These are phyloP conservation scores for Pleurotus eryngii DNA, from an alignment of 768 basidiomycete species.

Conservation along the genomic window DNA sequence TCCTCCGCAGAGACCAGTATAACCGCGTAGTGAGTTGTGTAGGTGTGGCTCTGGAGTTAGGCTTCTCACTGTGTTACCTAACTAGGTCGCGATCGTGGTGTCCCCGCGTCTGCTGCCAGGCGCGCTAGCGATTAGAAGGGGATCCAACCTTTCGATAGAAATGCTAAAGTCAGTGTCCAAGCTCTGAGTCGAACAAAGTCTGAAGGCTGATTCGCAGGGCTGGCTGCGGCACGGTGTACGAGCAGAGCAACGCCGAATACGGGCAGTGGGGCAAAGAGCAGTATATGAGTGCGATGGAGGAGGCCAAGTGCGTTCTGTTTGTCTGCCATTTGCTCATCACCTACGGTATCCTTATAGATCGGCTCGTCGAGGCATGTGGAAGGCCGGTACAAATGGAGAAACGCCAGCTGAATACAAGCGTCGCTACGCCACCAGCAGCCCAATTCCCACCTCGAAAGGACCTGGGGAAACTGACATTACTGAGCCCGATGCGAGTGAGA, in stretches of 20 bases:
- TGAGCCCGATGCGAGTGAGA: too few species aligned
- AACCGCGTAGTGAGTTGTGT: constrained; percentile 59
- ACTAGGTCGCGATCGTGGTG: constrained; percentile 64
- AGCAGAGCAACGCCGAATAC: constrained; percentile 75
- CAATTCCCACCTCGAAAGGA: background rate
- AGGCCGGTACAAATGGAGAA: constrained; percentile 47
- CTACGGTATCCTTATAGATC: constrained; percentile 33
- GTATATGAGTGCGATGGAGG: constrained; percentile 57
- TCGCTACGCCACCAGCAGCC: constrained; percentile 36
- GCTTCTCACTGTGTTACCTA: background rate
- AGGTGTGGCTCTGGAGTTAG: background rate
- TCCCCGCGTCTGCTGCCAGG: constrained; percentile 53
- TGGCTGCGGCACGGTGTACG: constrained; percentile 76
- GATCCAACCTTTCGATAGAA: constrained; percentile 54
- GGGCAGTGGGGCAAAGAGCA: constrained; percentile 64
- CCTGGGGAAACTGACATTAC: constrained; percentile 6
- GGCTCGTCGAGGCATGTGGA: constrained; percentile 76
- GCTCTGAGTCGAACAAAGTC: background rate
- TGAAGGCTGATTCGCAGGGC: background rate
- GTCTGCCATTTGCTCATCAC: too few species aligned
- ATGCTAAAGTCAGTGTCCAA: constrained; percentile 60
- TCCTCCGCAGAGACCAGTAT: constrained; percentile 81
- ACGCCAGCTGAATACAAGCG: constrained; percentile 82
- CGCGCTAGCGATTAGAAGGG: constrained; percentile 32
- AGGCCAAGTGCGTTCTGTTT: constrained; percentile 56